phyloP scores from a whole-genome alignment of 179 eudicot species.

The Silene noctiflora region DNA sequence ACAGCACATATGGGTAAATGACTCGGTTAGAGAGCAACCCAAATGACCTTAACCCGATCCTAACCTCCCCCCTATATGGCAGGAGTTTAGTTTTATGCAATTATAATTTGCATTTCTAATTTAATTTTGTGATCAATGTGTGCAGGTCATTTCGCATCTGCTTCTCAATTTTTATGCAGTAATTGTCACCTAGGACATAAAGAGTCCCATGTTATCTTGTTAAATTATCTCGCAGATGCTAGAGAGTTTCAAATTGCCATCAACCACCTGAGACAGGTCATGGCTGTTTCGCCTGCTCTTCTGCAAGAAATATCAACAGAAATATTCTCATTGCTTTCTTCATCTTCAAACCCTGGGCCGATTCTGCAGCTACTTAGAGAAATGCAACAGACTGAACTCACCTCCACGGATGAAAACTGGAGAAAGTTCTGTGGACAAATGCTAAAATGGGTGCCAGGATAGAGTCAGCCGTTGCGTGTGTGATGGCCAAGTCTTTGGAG shows the following conservation, averaged over 20 bases:
- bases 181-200: constrained; percentile 27
- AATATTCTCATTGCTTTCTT: constrained; percentile 44
- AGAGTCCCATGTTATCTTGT: constrained; percentile 51
- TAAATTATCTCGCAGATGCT: constrained; percentile 55
- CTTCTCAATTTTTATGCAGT: constrained; percentile 49
- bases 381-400: constrained; percentile 24
- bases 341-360: constrained; percentile 49
- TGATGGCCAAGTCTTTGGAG: neutral
- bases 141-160: constrained; percentile 56
- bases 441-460: constrained; percentile 19
- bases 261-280: constrained; percentile 47
- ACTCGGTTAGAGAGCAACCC: neutral
- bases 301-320: constrained; percentile 41
- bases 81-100: neutral
- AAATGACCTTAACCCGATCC: neutral
- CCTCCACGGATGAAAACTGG: constrained; percentile 24
- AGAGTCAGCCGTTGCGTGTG: constrained; percentile 8
- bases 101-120: neutral
- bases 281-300: constrained; percentile 40
- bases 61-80: neutral
- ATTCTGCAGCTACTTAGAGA: constrained; percentile 42
- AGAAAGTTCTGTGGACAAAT: constrained; percentile 19
- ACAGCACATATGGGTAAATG: no score
- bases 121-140: constrained; percentile 12
- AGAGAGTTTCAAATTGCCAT: constrained; percentile 43